Base-by-base conservation (phyloP, 768 basidiomycete species). In the Naematelia encephala region DNA sequence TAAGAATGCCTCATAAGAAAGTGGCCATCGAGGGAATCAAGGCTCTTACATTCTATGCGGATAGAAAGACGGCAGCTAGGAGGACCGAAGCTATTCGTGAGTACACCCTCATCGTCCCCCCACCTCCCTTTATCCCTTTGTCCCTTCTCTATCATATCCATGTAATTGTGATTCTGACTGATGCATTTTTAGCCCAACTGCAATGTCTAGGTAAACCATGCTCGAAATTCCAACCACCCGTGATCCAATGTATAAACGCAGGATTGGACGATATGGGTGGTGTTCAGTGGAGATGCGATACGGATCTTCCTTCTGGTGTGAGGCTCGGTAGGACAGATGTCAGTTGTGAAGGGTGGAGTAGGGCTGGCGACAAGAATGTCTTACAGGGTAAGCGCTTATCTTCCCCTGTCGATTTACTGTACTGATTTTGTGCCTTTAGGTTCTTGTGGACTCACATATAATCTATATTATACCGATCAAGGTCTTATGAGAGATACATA, bases 271-370 rank as follows among this genome's bases (percentile, higher is more conserved):
- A 88, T 3, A 80, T 83, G 1, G 88, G 74, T 1, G 63, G 89
- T 10, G 85, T 93, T 2, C 91, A 94, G 69, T 97, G 93, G 93
- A 90, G 89, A 87, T 96, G 92, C 70, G 87, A 91, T 76, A 87
- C 91, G 30, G 92, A 97, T 72, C 80, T 97, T 4, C 93, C 92
- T 8, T 85, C 86, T 50, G 80, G 85, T 8, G 75, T 94, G 54
- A 83, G 91, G 16, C 87, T 97, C 56, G 93, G 93, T 14, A 83
- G 84, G 62, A 86, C 94, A 0, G 85, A 89, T 64, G 85, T 97
- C 0, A 86, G 85, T 16, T 97, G 93, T 68, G 93, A 97, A 80
- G 93, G 93, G 22, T 97, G 88, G 87, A 84, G 82, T 39, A 79
- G 81, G 28, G 84, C 90, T 3, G 91, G 89, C 0, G 93, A 97